phyloP scores from a whole-genome alignment of 768 basidiomycete species.

The Russula compacta region DNA sequence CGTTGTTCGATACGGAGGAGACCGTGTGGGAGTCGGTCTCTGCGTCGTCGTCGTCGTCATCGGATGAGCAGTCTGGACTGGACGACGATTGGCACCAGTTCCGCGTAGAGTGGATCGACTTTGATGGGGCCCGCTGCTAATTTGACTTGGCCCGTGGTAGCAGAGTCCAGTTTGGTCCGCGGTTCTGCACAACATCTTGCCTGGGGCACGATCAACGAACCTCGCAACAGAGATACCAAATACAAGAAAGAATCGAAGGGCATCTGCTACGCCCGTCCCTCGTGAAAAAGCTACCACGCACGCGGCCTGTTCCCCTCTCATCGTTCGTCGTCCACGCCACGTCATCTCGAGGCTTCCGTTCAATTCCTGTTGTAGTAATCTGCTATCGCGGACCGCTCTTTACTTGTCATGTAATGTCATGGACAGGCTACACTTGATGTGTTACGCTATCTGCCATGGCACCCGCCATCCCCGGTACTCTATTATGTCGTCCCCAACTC shows the following conservation, averaged over 20 bases:
- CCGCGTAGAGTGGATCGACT: constrained; percentile 18
- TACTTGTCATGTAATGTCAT: neutral
- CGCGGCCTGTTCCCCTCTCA: neutral
- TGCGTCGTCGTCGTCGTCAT: neutral
- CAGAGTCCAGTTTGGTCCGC: neutral
- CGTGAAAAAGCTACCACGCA: neutral
- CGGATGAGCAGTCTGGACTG: neutral
- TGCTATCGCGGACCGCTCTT: neutral
- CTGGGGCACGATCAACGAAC: neutral
- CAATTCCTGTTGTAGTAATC: neutral
- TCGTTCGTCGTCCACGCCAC: neutral
- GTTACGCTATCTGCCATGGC: neutral
- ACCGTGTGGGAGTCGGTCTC: constrained; percentile 2
- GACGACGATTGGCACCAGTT: constrained; percentile 15
- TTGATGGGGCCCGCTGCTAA: neutral
- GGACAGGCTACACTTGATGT: constrained; percentile 9
- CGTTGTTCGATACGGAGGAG: neutral
- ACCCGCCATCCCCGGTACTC: neutral
- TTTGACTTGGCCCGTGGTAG: neutral
- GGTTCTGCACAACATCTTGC: neutral
- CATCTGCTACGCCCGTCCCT: neutral
- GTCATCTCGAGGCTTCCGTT: neutral
- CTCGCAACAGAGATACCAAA: neutral
- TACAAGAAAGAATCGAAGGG: neutral
- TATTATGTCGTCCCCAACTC: neutral